Percentiles rank a stretch among this genome's conserved stretches.
phyloP scores from a whole-genome alignment of 768 basidiomycete genomes.

The Suillus variegatus region DNA sequence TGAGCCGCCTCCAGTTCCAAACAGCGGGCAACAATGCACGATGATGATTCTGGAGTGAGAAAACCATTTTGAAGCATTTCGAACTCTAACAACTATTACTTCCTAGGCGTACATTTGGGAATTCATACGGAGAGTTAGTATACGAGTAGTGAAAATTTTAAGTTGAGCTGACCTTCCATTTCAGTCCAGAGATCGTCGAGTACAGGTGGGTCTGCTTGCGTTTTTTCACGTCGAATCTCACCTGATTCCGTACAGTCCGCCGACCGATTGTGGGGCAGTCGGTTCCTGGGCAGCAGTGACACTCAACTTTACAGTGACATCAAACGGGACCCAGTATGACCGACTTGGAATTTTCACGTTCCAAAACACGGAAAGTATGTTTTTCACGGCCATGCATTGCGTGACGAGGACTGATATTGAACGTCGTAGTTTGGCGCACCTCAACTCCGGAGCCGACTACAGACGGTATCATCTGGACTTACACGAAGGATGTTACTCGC shows the following conservation, averaged over 20 bases:
- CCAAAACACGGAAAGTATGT: constrained; percentile 73
- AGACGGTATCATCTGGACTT: constrained; percentile 79
- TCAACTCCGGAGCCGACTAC: constrained; percentile 76
- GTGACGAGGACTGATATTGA: neutral
- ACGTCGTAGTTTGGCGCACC: constrained; percentile 67
- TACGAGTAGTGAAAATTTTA: neutral
- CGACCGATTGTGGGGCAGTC: constrained; percentile 65
- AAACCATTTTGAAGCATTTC: constrained; percentile 1
- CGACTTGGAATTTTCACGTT: constrained; percentile 74
- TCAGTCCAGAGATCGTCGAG: constrained; percentile 64
- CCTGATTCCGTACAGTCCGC: constrained; percentile 48
- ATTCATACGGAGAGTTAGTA: constrained; percentile 59
- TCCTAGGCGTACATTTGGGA: constrained; percentile 67
- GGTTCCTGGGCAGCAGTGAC: constrained; percentile 78
- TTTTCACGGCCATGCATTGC: neutral
- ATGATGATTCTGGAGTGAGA: constrained; percentile 62
- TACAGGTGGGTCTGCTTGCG: constrained; percentile 46
- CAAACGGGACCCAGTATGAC: constrained; percentile 78
- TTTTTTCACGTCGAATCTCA: neutral
- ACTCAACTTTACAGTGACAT: constrained; percentile 75
- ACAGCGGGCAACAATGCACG: constrained; percentile 61
- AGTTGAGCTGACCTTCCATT: neutral
- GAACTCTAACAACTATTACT: constrained; percentile 1
- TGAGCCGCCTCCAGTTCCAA: constrained; percentile 71
- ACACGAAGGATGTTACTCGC: constrained; percentile 72